Base-by-base conservation (phyloP, 257 asterid genomes). In the Marsdenia floribunda region DNA sequence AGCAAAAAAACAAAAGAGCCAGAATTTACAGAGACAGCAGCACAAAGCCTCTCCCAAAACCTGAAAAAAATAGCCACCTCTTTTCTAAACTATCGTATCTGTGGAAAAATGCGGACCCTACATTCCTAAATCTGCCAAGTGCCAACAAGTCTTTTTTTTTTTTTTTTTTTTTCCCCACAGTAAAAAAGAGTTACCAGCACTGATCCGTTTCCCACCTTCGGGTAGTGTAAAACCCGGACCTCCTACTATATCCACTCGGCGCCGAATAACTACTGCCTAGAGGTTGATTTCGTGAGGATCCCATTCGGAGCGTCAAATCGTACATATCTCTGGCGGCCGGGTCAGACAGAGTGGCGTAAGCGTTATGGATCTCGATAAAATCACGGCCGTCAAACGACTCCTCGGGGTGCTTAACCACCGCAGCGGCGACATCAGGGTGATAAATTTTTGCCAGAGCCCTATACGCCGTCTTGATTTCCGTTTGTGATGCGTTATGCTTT, bases 131-230 rank as follows among this genome's bases (percentile, higher is more conserved):
- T 11, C 22, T 24, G 44, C 74, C 35, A 54, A 54, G 16, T 24
- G 44, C 74, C 35, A 54, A 54, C 8, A 5, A n/a, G 3, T 24
- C 19, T 0, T 3, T 40, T 15, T 52, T 15, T 52, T 52, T 14
- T 15, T 3, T 3, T 52, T 52, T 52, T 2, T 52, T 14, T 15
- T 1, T 5, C 16, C 7, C n/a, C 0, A 52, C 21, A 49, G 19
- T 13, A 11, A 12, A 49, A 49, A 49, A 35, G 3, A 4, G 49
- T 86, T 85, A 93, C 98, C 98, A 93, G 82, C 98, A 93, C 83
- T 91, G 98, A 81, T 93, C 97, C 83, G 97, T 91, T 79, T 93
- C 98, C 98, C 97, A 93, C 40, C 96, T 82, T 79, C 96, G 93
- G 81, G 87, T 85, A 76, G 80, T 78, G 77, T 88, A 81, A 70